phyloP scores from a whole-genome alignment of 495 filamentous ascomycete genomes.

The Penicillium manginii region DNA sequence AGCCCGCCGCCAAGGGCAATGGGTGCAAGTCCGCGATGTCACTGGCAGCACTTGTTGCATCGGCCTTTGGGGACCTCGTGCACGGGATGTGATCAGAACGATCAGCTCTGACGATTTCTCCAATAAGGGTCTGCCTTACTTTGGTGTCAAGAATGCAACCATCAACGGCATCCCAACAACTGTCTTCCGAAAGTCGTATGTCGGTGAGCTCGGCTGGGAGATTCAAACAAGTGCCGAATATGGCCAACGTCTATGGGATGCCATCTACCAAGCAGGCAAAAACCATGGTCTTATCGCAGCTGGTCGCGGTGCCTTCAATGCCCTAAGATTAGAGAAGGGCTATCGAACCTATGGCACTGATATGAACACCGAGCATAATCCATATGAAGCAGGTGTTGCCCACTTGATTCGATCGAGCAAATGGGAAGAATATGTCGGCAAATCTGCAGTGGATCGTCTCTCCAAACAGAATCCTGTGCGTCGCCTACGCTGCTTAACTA shows the following conservation, averaged over 20 bases:
- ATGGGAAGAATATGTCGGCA: constrained; percentile 45
- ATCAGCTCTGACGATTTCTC: constrained; percentile 44
- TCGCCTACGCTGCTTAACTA: constrained; percentile 42
- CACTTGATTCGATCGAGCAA: constrained; percentile 38
- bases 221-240: constrained; percentile 52
- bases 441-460: constrained; percentile 35
- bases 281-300: constrained; percentile 50
- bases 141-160: constrained; percentile 37
- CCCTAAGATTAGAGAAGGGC: constrained; percentile 53
- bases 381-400: constrained; percentile 50
- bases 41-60: constrained; percentile 55
- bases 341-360: constrained; percentile 47
- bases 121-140: constrained; percentile 43
- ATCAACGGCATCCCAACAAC: constrained; percentile 47
- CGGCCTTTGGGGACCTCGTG: constrained; percentile 55
- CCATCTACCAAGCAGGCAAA: constrained; percentile 47
- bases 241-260: constrained; percentile 51
- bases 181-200: constrained; percentile 47
- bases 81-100: constrained; percentile 38
- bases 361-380: constrained; percentile 53
- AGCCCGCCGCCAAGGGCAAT: constrained; percentile 41
- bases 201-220: constrained; percentile 57
- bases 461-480: constrained; percentile 26
- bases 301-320: constrained; percentile 51
- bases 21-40: constrained; percentile 50